These are phyloP conservation scores for Boletus edulis DNA, from an alignment of 768 basidiomycete genomes.

Conservation along the genomic window DNA sequence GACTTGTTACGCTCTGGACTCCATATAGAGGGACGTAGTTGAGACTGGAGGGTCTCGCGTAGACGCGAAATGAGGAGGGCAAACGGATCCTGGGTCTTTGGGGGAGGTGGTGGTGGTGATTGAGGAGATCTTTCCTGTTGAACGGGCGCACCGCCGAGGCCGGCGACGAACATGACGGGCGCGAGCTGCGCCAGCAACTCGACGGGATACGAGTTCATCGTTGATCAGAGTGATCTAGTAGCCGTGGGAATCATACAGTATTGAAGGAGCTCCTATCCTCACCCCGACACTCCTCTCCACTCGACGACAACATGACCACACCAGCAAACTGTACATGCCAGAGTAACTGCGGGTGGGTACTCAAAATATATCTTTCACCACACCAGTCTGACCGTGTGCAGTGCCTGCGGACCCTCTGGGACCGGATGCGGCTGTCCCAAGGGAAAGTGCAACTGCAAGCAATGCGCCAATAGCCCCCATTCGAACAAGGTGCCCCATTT, in stretches of 20 bases:
- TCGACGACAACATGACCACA: conserved; percentile 17
- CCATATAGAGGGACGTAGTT: conserved; percentile 68
- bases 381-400: conserved; percentile 3
- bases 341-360: conserved; percentile 26
- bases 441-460: conserved; percentile 29
- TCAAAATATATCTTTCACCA: no score
- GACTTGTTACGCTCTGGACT: conserved; percentile 66
- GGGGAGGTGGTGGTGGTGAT: conserved; percentile 19
- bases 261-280: background rate
- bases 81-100: conserved; percentile 58
- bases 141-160: conserved; percentile 39
- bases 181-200: conserved; percentile 87
- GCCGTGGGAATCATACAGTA: background rate
- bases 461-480: conserved; percentile 30
- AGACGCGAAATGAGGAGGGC: conserved; percentile 55
- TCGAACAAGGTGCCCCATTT: conserved; percentile 17
- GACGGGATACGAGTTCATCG: conserved; percentile 90
- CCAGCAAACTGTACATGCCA: conserved; percentile 27
- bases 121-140: background rate
- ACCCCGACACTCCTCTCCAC: background rate
- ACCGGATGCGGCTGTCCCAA: conserved; percentile 32
- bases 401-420: conserved; percentile 31
- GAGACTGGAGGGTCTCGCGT: conserved; percentile 63
- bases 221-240: background rate
- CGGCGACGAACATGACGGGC: conserved; percentile 95